Percentiles rank a stretch among this genome's conserved stretches.
Conservation (phyloP, 1,284 basidiomycete species). For the Pyrrhoderma lamaoense region DNA sequence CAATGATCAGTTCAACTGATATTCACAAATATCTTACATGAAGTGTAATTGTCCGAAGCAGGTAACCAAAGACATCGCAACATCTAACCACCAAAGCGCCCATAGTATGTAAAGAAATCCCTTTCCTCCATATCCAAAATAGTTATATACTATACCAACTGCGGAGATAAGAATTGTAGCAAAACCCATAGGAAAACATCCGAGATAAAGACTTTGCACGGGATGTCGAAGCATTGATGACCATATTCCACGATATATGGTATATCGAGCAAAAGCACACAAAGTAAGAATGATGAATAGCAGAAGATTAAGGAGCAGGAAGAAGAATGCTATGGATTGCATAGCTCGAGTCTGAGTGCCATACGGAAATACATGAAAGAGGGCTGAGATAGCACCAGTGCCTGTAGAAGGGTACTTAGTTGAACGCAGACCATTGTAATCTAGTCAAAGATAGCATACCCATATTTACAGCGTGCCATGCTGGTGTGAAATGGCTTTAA, state of each 20-base stretch:
- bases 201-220: constrained; percentile 58
- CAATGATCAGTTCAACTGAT: neutral
- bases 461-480: constrained; percentile 19
- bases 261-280: constrained; percentile 45
- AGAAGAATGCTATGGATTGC: constrained; percentile 38
- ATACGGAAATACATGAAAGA: constrained; percentile 51
- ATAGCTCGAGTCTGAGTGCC: constrained; percentile 33
- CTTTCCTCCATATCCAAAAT: constrained; percentile 44
- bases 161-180: constrained; percentile 55
- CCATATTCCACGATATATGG: constrained; percentile 52
- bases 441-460: constrained; percentile 5
- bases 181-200: constrained; percentile 65
- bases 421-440: neutral
- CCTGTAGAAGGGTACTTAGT: constrained; percentile 29
- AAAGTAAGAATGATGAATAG: constrained; percentile 53
- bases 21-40: constrained; percentile 39
- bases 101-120: constrained; percentile 55
- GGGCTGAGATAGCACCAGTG: constrained; percentile 47
- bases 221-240: constrained; percentile 50
- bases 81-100: constrained; percentile 70
- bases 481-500: constrained; percentile 17
- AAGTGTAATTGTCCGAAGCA: constrained; percentile 60
- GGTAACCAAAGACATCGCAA: constrained; percentile 48
- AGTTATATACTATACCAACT: constrained; percentile 35
- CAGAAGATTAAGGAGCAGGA: constrained; percentile 62